These are phyloP conservation scores for Penicillium verhagenii DNA, from an alignment of 495 filamentous ascomycete species.

Conservation along the genomic window DNA sequence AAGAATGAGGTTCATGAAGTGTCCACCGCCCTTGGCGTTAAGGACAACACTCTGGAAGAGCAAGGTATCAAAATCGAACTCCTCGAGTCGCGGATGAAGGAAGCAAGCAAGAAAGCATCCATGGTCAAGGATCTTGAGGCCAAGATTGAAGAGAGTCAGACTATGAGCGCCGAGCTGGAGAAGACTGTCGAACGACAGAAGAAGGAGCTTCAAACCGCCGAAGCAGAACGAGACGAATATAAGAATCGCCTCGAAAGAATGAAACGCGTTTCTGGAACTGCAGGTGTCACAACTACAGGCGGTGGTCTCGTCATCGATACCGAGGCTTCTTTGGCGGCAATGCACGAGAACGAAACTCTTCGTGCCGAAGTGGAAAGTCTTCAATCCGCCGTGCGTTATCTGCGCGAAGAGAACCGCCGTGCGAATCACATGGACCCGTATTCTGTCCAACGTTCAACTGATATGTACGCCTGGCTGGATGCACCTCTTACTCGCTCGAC, in stretches of 20 bases:
- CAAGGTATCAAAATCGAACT: constrained; percentile 67
- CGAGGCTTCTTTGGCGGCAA: constrained; percentile 52
- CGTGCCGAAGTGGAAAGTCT: constrained; percentile 67
- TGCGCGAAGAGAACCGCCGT: constrained; percentile 75
- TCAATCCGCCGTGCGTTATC: constrained; percentile 72
- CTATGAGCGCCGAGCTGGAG: constrained; percentile 32
- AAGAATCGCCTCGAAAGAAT: constrained; percentile 65
- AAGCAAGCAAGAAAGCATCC: constrained; percentile 50
- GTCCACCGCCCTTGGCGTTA: constrained; percentile 65
- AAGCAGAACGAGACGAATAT: constrained; percentile 69
- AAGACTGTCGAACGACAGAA: constrained; percentile 37
- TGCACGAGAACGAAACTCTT: constrained; percentile 72
- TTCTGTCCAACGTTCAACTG: constrained; percentile 52
- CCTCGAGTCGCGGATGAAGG: constrained; percentile 55
- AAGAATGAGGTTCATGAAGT: constrained; percentile 70
- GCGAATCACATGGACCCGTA: constrained; percentile 61
- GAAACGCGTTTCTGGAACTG: constrained; percentile 47
- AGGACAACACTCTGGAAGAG: constrained; percentile 90
- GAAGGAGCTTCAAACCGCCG: constrained; percentile 50
- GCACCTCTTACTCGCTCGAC: constrained; percentile 56
- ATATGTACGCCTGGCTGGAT: constrained; percentile 58
- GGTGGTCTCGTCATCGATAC: constrained; percentile 45
- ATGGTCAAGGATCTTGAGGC: constrained; percentile 51
- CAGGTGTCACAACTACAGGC: constrained; percentile 44
- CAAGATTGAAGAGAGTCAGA: constrained; percentile 63